Percentiles rank a stretch among this genome's conserved stretches.
Evolutionary conservation across 2,329 filamentous ascomycete species (phyloP).

Genomic region (Rhexocercosporidium sp.): DNA sequence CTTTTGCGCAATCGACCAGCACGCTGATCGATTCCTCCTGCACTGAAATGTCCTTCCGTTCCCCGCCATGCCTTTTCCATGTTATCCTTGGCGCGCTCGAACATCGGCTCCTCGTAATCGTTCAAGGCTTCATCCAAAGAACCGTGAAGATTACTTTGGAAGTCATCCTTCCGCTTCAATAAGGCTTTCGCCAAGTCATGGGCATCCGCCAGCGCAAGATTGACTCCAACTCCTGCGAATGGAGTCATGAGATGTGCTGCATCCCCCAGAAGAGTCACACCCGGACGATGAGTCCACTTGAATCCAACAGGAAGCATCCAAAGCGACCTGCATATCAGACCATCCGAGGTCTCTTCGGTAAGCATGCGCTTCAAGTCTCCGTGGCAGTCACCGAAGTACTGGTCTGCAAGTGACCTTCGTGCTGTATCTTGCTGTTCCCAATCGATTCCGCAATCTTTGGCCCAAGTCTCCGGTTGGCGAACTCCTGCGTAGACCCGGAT

Average conservation of each 20-base stretch:
- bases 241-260: conserved; percentile 55
- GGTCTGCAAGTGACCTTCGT: too few relatives aligned
- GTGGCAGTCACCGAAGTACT: too few relatives aligned
- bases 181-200: conserved; percentile 47
- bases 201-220: conserved; percentile 52
- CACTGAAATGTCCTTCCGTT: conserved; percentile 31
- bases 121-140: conserved; percentile 25
- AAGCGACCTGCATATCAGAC: conserved; percentile 28
- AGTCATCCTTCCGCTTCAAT: conserved; percentile 25
- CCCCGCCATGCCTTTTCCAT: conserved; percentile 31
- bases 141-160: conserved; percentile 1
- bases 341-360: conserved; percentile 13
- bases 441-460: too few relatives aligned
- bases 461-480: too few relatives aligned
- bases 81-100: conserved; percentile 29
- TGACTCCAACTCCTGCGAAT: conserved; percentile 54
- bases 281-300: conserved; percentile 39
- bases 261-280: conserved; percentile 55
- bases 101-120: conserved; percentile 34
- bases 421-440: too few relatives aligned
- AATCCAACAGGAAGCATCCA: conserved; percentile 44
- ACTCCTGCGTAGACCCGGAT: too few relatives aligned
- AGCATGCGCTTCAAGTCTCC: too few relatives aligned
- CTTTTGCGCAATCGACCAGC: background rate
- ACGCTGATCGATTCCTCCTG: conserved; percentile 19